phyloP scores from a whole-genome alignment of 2,329 filamentous ascomycete genomes.

The Ophiostoma quercus region DNA sequence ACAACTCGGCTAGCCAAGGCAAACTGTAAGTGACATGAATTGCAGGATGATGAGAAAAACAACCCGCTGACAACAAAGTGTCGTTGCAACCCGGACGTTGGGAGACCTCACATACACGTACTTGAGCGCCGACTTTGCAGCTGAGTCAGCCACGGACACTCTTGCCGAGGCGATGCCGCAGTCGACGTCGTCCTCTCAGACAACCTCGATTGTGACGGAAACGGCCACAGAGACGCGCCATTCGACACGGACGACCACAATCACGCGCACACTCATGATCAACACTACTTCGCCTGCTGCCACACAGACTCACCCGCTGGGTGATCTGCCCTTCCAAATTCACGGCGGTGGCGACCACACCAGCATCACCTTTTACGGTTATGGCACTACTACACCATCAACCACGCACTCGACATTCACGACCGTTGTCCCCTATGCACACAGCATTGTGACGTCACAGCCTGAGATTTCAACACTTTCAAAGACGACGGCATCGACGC shows the following conservation, averaged over 20 bases:
- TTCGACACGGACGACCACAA: not conserved
- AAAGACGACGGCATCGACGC: not conserved
- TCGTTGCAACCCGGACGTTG: slow-evolving; percentile 1
- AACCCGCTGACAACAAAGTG: not conserved
- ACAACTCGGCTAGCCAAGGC: slow-evolving; percentile 6
- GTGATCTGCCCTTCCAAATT: not conserved
- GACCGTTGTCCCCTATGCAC: not conserved
- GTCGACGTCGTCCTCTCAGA: not conserved
- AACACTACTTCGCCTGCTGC: not conserved
- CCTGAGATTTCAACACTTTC: not conserved
- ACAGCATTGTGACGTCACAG: not conserved
- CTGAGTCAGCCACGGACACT: not conserved
- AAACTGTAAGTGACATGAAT: not conserved
- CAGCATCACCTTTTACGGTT: slow-evolving; percentile 5
- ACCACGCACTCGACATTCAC: not conserved
- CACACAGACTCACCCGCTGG: not conserved
- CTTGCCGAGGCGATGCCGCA: not conserved
- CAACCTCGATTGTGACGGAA: not conserved
- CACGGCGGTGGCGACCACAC: slow-evolving; percentile 3
- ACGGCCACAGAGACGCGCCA: not conserved
- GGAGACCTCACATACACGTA: slow-evolving; percentile 8
- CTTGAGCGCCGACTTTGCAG: not conserved
- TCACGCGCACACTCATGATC: not conserved
- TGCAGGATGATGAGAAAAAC: not conserved
- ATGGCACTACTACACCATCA: not conserved